A percentile compares a stretch with the other conserved stretches of the same genome.
Evolutionary conservation across 345 rosid genomes (phyloP).

Genomic region (Viola odorata): DNA sequence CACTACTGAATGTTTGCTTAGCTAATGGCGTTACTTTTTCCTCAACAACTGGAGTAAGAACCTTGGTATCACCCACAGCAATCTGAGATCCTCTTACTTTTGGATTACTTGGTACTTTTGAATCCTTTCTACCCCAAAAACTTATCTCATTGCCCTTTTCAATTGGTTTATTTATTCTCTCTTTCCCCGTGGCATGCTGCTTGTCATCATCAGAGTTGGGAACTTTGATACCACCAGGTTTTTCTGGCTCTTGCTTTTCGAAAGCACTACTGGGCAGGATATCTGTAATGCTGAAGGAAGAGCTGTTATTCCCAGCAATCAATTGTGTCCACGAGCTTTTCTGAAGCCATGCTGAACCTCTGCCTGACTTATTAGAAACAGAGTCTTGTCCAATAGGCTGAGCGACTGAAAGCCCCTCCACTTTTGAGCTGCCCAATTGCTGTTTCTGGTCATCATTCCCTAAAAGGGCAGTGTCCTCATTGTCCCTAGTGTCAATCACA

Average conservation of each 20-base stretch:
- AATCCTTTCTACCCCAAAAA: slow-evolving; percentile 7
- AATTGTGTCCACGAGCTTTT: slow-evolving; percentile 81
- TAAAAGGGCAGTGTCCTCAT: not conserved
- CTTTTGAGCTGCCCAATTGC: slow-evolving; percentile 13
- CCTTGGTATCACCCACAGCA: slow-evolving; percentile 9
- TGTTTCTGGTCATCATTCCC: not conserved
- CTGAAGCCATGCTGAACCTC: slow-evolving; percentile 74
- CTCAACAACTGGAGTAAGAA: slow-evolving; percentile 19
- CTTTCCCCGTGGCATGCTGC: slow-evolving; percentile 15
- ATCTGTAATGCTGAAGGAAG: slow-evolving; percentile 59
- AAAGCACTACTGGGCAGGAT: slow-evolving; percentile 40
- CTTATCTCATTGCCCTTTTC: slow-evolving; percentile 2
- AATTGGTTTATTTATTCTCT: slow-evolving; percentile 7
- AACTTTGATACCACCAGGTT: slow-evolving; percentile 12
- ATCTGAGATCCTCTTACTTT: slow-evolving; percentile 14
- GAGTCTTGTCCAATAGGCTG: slow-evolving; percentile 16
- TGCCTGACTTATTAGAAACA: slow-evolving; percentile 36
- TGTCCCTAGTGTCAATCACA: slow-evolving; percentile 8
- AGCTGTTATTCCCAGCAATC: slow-evolving; percentile 33
- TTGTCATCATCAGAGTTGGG: slow-evolving; percentile 11
- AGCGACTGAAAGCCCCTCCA: slow-evolving; percentile 18
- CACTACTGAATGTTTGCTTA: slow-evolving; percentile 9
- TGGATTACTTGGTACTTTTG: slow-evolving; percentile 9
- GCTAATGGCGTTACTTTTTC: slow-evolving; percentile 15
- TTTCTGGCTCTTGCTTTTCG: slow-evolving; percentile 21